Evolutionary conservation across 2,329 filamentous ascomycete species (phyloP), one percentile per base, ranked within the genome.

Genomic region (Colletotrichum lindemuthianum): DNA sequence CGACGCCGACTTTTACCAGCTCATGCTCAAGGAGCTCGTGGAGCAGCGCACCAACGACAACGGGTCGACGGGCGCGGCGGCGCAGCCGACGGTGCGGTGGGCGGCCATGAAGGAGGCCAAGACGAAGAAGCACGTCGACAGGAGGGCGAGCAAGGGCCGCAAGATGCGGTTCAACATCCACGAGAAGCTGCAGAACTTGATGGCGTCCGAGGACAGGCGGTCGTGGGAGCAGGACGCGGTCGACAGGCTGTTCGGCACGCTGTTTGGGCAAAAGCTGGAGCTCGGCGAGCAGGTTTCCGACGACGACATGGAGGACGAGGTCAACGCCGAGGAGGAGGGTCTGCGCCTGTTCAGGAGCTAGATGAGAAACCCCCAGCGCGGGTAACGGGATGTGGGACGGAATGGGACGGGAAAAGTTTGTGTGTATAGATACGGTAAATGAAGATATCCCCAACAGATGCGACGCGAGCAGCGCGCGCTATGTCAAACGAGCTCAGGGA

Each of bases 131-230:
- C 86, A 90, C 36, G 92, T 98, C 5, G 96, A 99, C 76, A 94
- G 94, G 16, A 96, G 94, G 75, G 96, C 96, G 0, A 97, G 92
- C 75, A 98, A 98, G 79, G 96, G 96, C 6, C 84, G 96, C 53
- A 97, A 97, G 81, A 87, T 99, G 85, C 86, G 93, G 43, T 99
- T 95, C 78, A 96, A 92, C 13, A 93, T 97, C 49, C 94, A 98
- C 74, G 95, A 98, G 81, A 98, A 98, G 82, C 78, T 99, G 73
- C 92, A 97, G 80, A 97, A 97, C 77, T 98, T 98, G 74, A 97
- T 97, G 93, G 94, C 94, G 10, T 90, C 93, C 0, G 93, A 97
- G 75, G 92, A 97, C 74, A 84, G 92, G 57, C 85, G 90, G 4
- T 78, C 77, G 13, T 99, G 96, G 96, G 91, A 92, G 67, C 88